phyloP scores from a whole-genome alignment of 106 monocot species.

The Apostasia shenzhenica region DNA sequence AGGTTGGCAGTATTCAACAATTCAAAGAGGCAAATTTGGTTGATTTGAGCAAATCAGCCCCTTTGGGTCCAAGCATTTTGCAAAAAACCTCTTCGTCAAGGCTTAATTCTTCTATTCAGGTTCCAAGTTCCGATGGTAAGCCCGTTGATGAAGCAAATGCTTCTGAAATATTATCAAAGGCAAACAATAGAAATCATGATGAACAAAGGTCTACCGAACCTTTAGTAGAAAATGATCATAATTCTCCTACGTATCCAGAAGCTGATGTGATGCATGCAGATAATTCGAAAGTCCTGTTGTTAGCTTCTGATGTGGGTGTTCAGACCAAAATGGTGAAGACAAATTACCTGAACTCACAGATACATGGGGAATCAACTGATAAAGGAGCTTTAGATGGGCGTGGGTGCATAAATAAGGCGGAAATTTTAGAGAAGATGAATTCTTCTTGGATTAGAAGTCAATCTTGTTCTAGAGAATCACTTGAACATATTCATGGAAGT shows the following conservation, averaged over 20 bases:
- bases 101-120: constrained; percentile 12
- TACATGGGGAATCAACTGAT: constrained; percentile 4
- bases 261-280: constrained; percentile 20
- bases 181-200: constrained; percentile 16
- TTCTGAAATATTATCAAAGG: constrained; percentile 11
- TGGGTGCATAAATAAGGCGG: constrained; percentile 5
- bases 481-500: constrained; percentile 7
- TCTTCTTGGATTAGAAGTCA: background rate
- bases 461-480: constrained; percentile 12
- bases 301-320: constrained; percentile 9
- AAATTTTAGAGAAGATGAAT: constrained; percentile 3
- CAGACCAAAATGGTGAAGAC: constrained; percentile 4
- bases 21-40: constrained; percentile 14
- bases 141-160: constrained; percentile 3
- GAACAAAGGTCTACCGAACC: constrained; percentile 14
- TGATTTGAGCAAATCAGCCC: constrained; percentile 4
- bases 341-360: background rate
- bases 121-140: constrained; percentile 8
- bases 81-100: constrained; percentile 11
- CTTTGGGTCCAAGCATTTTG: constrained; percentile 1
- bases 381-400: background rate
- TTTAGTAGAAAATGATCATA: background rate
- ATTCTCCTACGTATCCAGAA: constrained; percentile 4
- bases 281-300: constrained; percentile 4
- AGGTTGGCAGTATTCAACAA: constrained; percentile 3